Conservation (phyloP, 768 basidiomycete species). For the Kondoa malvinella region DNA sequence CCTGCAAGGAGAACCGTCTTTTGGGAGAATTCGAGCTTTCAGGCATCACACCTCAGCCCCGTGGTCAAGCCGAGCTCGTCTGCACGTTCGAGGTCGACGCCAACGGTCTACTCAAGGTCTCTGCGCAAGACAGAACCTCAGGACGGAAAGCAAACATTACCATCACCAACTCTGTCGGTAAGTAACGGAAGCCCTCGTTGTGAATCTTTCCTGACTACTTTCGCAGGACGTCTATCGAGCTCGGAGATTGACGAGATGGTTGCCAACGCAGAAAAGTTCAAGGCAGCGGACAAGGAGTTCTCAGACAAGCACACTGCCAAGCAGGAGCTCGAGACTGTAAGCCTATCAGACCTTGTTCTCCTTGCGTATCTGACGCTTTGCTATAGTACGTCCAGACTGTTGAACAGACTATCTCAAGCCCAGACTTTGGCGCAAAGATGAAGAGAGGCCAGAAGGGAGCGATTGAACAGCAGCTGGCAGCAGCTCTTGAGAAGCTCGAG, state of each 20-base stretch:
- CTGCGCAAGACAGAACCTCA: conserved; percentile 92
- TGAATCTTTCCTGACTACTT: conserved; percentile 54
- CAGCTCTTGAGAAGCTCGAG: conserved; percentile 95
- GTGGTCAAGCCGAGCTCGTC: conserved; percentile 97
- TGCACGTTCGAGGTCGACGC: conserved; percentile 99
- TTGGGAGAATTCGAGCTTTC: conserved; percentile 99
- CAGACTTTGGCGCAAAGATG: conserved; percentile 94
- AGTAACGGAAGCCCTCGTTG: too few species aligned
- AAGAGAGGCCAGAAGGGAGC: conserved; percentile 89
- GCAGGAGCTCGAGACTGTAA: conserved; percentile 72
- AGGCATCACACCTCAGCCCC: conserved; percentile 97
- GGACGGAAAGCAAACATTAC: conserved; percentile 74
- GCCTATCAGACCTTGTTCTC: background rate
- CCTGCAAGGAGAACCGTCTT: conserved; percentile 97
- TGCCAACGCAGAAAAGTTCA: conserved; percentile 96
- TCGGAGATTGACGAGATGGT: conserved; percentile 99
- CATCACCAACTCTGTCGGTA: conserved; percentile 6
- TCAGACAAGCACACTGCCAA: conserved; percentile 94
- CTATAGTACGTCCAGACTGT: conserved; percentile 72
- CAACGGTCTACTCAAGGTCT: conserved; percentile 97
- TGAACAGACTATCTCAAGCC: conserved; percentile 85
- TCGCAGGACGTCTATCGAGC: conserved; percentile 89
- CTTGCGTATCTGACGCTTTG: background rate
- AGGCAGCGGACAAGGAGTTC: conserved; percentile 85
- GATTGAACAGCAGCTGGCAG: conserved; percentile 93